Evolutionary conservation across 495 filamentous ascomycete genomes (phyloP).

Genomic region (Penicillium samsonianum): DNA sequence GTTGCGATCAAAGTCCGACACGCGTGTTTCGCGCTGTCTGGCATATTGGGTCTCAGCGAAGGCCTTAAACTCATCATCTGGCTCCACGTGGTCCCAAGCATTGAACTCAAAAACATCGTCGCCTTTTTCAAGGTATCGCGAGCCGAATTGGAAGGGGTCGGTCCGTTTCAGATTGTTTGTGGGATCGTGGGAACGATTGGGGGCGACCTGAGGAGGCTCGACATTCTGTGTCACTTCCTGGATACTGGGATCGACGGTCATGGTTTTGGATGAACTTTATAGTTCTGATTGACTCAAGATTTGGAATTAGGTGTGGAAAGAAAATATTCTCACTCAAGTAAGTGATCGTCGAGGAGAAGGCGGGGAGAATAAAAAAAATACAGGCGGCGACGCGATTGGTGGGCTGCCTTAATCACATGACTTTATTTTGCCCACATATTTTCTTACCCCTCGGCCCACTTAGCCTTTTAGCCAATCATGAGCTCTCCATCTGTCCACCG

Average conservation of each 20-base stretch:
- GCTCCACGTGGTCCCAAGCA: slow-evolving; percentile 94
- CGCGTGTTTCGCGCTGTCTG: slow-evolving; percentile 78
- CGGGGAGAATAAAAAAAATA: slow-evolving; percentile 18
- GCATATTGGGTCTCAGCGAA: slow-evolving; percentile 79
- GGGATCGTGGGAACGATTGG: slow-evolving; percentile 56
- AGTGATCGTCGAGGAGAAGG: slow-evolving; percentile 6
- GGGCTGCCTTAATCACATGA: slow-evolving; percentile 7
- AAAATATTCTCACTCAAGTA: not conserved
- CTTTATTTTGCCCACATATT: not conserved
- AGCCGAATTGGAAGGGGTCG: slow-evolving; percentile 95
- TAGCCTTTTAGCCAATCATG: not conserved
- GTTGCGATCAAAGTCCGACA: slow-evolving; percentile 80
- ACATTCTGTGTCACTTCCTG: slow-evolving; percentile 45
- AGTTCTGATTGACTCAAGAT: not conserved
- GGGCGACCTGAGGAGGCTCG: slow-evolving; percentile 42
- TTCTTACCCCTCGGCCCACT: not conserved
- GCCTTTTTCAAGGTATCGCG: slow-evolving; percentile 74
- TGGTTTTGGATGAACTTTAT: slow-evolving; percentile 12
- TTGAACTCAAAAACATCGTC: slow-evolving; percentile 95
- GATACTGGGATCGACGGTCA: slow-evolving; percentile 27
- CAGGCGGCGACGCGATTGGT: slow-evolving; percentile 8
- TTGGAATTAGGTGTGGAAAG: not conserved
- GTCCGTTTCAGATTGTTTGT: slow-evolving; percentile 69
- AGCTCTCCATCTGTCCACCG: not conserved
- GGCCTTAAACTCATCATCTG: slow-evolving; percentile 77